A percentile compares a stretch with the other conserved stretches of the same genome.
These are phyloP conservation scores for Flaveria trinervia DNA, from an alignment of 129 eudicot species.

Conservation along the genomic window DNA sequence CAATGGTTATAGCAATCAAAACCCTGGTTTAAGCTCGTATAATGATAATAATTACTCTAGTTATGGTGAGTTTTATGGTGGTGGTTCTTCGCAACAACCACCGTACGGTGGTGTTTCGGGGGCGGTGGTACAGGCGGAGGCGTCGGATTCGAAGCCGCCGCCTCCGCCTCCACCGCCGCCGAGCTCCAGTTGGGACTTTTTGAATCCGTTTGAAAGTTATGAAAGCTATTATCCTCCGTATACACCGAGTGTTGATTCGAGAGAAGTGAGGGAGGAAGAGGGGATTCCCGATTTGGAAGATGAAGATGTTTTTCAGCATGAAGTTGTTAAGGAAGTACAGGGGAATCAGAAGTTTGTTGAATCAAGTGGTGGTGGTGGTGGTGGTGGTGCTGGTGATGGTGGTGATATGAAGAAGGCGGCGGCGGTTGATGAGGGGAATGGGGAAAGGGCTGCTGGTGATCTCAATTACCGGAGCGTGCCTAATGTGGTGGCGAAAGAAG, in stretches of 20 bases:
- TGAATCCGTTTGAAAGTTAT: slow-evolving; percentile 71
- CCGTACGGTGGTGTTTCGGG: not conserved
- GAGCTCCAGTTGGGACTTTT: slow-evolving; percentile 73
- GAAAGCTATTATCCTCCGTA: slow-evolving; percentile 65
- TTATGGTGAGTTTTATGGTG: slow-evolving; percentile 56
- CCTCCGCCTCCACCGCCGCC: slow-evolving; percentile 81
- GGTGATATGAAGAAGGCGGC: slow-evolving; percentile 42
- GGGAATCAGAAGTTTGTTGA: slow-evolving; percentile 68
- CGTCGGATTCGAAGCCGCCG: slow-evolving; percentile 50
- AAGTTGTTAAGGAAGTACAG: slow-evolving; percentile 76
- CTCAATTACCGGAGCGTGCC: slow-evolving; percentile 40
- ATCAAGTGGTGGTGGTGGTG: slow-evolving; percentile 16
- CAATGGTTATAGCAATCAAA: slow-evolving; percentile 22
- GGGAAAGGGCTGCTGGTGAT: slow-evolving; percentile 40
- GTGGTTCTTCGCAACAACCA: slow-evolving; percentile 24
- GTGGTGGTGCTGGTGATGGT: slow-evolving; percentile 23
- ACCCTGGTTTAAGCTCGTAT: slow-evolving; percentile 32
- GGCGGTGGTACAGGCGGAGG: slow-evolving; percentile 13
- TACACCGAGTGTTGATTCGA: slow-evolving; percentile 70
- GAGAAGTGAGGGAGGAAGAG: slow-evolving; percentile 88
- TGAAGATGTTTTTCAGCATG: slow-evolving; percentile 57
- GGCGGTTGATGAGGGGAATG: slow-evolving; percentile 34
- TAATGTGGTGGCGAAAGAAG: slow-evolving; percentile 34
- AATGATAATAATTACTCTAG: slow-evolving; percentile 21
- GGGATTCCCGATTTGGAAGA: slow-evolving; percentile 98